Evolutionary conservation across 371 early-diverging fungal species (phyloP), one percentile per base, ranked within the genome.

Genomic region (Saksenaea vasiformis): DNA sequence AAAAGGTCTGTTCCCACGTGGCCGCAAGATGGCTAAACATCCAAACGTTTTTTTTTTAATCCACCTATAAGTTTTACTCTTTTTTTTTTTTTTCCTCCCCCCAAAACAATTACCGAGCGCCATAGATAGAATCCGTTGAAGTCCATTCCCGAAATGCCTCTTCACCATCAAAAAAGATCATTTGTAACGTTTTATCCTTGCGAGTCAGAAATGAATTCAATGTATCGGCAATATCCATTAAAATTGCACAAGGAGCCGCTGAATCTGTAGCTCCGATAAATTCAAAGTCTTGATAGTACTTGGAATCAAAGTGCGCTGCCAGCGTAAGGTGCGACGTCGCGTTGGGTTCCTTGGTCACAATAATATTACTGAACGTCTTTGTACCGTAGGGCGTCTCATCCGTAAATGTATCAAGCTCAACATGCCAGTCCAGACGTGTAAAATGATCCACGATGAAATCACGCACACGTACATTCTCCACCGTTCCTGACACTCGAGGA

Each of bases 101-200:
- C n/a, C n/a, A n/a, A n/a, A n/a, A 15, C 27, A 43, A 3, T 60
- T 69, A 70, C 70, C 70, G 53, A 15, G 95, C 82, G 4, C 98
- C 98, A 78, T 96, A 97, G 14, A 92, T 74, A 1, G 95, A 95
- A 77, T 96, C 97, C 0, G 74, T 81, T 24, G 26, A 67, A 0
- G 84, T 76, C 95, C 96, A 96, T 0, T 82, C 67, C 22, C 64
- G 68, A 67, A 94, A 94, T 3, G 97, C 95, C 72, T 97, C 98
- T 60, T 97, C 98, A 24, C 98, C 97, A 71, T 97, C 97, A 71
- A 97, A 96, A 67, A 97, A 97, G 22, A 96, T 79, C 17, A 97
- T 58, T 69, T 97, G 95, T 47, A 96, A 35, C 1, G 92, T 89
- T 24, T 58, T 61, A 14, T 44, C 37, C 24, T 15, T 17, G 11